Base-by-base conservation (phyloP, 2,329 filamentous ascomycete species). In the Fusarium miscanthi region DNA sequence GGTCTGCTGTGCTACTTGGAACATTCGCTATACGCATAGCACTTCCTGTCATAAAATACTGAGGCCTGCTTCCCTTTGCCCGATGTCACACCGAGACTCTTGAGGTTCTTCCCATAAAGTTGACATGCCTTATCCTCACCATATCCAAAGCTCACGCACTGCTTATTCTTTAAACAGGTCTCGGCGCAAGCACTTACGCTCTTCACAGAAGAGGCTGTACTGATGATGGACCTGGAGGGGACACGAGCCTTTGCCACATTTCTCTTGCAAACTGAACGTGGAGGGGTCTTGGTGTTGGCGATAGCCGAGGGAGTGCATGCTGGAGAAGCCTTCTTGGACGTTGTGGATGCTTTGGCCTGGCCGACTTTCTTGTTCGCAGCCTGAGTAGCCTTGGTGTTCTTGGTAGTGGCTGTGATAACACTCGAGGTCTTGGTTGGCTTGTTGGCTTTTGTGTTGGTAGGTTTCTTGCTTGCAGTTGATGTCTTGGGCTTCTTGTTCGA, bases 81-180 rank as follows among this genome's bases (percentile, higher is more conserved):
- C 2, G 37, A 49, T 0, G 13, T 30, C 1, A 66, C 25, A 4
- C 25, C 16, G 4, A 65, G 63, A 21, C 27, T 27, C 12, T 66
- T 59, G 25, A 66, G 14, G 5, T 23, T 40, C n/a, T 49, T 65
- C 9, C 37, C 31, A 3, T 66, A 66, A 0, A 66, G 17, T 2
- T 43, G 60, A 35, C 63, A 66, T 4, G 27, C 11, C 7, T 49
- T 52, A n/a, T 52, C 33, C 6, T 52, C 49, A 6, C 19, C 19
- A 7, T 52, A 52, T 2, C 38, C 45, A 6, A 69, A 69, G 11
- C 66, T 58, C 14, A 58, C 8, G 21, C 66, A 69, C 16, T 59
- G 40, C 16, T 13, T 31, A 8, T 35, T 69, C 33, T 69, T 64
- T 2, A 59, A 8, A 5, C 65, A 64, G 0, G n/a, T 42, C 8